Evolutionary conservation across 2,329 filamentous ascomycete species (phyloP), one percentile per base, ranked within the genome.

Genomic region (Alternaria sp.): DNA sequence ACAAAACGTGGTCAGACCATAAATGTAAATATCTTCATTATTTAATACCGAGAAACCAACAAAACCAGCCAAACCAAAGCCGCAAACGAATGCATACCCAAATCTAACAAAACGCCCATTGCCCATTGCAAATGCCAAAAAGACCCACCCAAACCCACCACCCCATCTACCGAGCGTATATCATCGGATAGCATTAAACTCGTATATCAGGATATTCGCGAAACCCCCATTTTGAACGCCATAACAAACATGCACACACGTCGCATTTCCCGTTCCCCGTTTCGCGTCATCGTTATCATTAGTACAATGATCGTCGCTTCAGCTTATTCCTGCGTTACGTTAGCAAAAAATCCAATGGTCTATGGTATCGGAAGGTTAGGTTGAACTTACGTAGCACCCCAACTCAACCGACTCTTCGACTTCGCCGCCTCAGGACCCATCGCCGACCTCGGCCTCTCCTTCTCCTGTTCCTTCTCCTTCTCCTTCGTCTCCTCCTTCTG

Each of bases 351-450:
- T 5, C n/a, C n/a, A n/a, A n/a, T n/a, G n/a, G n/a, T n/a, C n/a
- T n/a, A n/a, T n/a, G 21, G 21, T 21, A 21, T 5, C 3, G 21
- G 3, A 21, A 5, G 21, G 21, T 21, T 21, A 21, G 21, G 3
- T 21, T 21, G 21, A n/a, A 72, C 72, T 70, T 64, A 73, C 72
- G 69, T 68, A 62, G 66, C 63, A 57, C 63, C 62, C 72, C 73
- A 74, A 45, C 61, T 66, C 57, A 50, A 45, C 10, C 54, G 50
- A 19, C 68, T 72, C 61, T 66, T 67, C 36, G 67, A 62, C 49
- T 58, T 68, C 17, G 46, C 40, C 7, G 47, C 59, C 15, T 62
- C 64, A 23, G 52, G 53, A 2, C 44, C 59, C 7, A 30, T 57
- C 8, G 54, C 52, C 3, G 67, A 65, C 3, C 57, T 54, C 2